phyloP scores from a whole-genome alignment of 257 asterid genomes.

The Phtheirospermum japonicum region DNA sequence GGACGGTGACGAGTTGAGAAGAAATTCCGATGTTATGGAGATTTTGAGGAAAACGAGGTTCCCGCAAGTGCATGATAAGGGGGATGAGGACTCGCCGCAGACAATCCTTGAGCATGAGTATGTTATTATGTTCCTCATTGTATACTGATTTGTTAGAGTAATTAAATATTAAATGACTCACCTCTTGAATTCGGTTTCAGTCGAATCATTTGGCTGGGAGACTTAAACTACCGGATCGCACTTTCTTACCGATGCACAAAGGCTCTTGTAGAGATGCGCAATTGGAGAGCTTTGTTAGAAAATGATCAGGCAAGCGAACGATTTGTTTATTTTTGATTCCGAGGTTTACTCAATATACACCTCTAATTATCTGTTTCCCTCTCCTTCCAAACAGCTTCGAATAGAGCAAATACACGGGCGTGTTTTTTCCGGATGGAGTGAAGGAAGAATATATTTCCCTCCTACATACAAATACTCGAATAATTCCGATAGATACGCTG shows the following conservation, averaged over 20 bases:
- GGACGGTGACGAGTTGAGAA: conserved; percentile 82
- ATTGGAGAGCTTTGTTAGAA: conserved; percentile 83
- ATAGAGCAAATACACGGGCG: conserved; percentile 74
- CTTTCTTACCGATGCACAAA: conserved; percentile 82
- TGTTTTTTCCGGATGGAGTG: conserved; percentile 85
- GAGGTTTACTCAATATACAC: background rate
- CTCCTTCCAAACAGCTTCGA: conserved; percentile 51
- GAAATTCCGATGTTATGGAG: conserved; percentile 90
- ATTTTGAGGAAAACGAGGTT: conserved; percentile 86
- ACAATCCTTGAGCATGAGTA: conserved; percentile 91
- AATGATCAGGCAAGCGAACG: conserved; percentile 67
- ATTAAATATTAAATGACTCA: too few relatives aligned
- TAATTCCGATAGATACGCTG: conserved; percentile 86
- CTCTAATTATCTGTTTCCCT: background rate
- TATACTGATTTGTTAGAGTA: too few relatives aligned
- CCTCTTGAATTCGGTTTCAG: too few relatives aligned
- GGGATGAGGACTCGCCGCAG: conserved; percentile 69
- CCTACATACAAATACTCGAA: conserved; percentile 89
- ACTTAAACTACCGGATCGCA: conserved; percentile 83
- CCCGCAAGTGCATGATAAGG: conserved; percentile 56
- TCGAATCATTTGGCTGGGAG: conserved; percentile 95
- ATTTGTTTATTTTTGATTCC: background rate
- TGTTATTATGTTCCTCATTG: background rate
- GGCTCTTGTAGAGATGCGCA: conserved; percentile 91
- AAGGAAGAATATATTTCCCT: conserved; percentile 82